A percentile compares a stretch with the other conserved stretches of the same genome.
These are phyloP conservation scores for Xerocomus amazonicus DNA, from an alignment of 1,284 basidiomycete species.

Conservation along the genomic window DNA sequence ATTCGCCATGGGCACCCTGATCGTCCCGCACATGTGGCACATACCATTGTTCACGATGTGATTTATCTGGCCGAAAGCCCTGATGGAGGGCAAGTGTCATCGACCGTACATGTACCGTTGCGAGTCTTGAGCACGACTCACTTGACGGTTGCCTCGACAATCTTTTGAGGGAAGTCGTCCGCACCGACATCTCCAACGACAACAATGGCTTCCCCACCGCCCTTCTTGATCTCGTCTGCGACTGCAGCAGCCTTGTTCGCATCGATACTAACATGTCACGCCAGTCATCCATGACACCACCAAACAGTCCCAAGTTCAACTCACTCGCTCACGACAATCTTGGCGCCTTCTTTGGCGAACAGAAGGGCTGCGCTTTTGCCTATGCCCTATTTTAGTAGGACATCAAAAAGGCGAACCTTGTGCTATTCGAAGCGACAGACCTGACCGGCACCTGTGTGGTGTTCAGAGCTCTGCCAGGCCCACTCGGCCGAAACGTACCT, in stretches of 20 bases:
- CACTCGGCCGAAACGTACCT: slow-evolving; percentile 40
- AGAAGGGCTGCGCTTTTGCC: slow-evolving; percentile 71
- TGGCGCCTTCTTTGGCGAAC: slow-evolving; percentile 83
- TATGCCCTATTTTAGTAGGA: slow-evolving; percentile 52
- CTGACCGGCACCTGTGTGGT: slow-evolving; percentile 63
- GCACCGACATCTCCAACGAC: slow-evolving; percentile 76
- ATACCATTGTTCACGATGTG: slow-evolving; percentile 84
- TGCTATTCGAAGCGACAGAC: slow-evolving; percentile 33
- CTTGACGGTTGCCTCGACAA: slow-evolving; percentile 75
- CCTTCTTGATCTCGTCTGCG: slow-evolving; percentile 69
- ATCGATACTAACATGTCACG: slow-evolving; percentile 50
- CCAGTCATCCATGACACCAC: slow-evolving; percentile 1
- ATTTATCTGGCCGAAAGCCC: slow-evolving; percentile 78
- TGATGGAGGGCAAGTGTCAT: slow-evolving; percentile 25
- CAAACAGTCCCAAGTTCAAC: slow-evolving; percentile 23
- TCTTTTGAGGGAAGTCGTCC: slow-evolving; percentile 77
- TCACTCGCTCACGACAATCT: slow-evolving; percentile 81
- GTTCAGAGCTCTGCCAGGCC: no score
- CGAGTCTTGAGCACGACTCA: slow-evolving; percentile 34
- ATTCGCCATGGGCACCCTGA: not conserved
- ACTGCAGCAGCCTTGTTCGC: slow-evolving; percentile 62
- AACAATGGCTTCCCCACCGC: slow-evolving; percentile 70
- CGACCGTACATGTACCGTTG: not conserved
- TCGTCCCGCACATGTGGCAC: slow-evolving; percentile 2
- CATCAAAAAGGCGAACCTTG: not conserved